phyloP scores from a whole-genome alignment of 2,329 filamentous ascomycete genomes.

The Emergomyces orientalis region DNA sequence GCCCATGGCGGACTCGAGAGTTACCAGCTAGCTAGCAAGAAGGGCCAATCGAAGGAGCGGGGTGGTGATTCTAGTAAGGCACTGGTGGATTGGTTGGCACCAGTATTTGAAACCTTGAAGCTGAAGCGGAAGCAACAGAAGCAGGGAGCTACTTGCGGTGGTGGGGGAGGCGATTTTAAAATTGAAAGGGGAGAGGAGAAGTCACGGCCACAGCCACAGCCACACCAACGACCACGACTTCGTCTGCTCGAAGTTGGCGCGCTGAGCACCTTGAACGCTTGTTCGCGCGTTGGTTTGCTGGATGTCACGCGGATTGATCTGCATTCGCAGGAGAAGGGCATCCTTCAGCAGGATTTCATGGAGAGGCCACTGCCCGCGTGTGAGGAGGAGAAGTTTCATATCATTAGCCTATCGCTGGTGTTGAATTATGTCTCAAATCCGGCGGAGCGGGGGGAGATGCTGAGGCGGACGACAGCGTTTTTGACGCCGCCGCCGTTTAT shows the following conservation, averaged over 20 bases:
- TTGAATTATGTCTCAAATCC: constrained; percentile 88
- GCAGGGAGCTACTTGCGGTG: neutral
- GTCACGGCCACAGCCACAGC: too few relatives aligned
- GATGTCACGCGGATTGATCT: constrained; percentile 78
- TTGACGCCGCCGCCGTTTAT: constrained; percentile 35
- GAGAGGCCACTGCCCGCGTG: constrained; percentile 59
- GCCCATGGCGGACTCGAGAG: constrained; percentile 49
- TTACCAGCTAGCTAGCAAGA: constrained; percentile 55
- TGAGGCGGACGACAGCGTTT: constrained; percentile 64
- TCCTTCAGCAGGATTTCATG: constrained; percentile 92
- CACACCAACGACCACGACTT: constrained; percentile 26
- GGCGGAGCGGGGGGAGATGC: constrained; percentile 69
- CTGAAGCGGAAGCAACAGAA: neutral
- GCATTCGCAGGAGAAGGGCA: constrained; percentile 68
- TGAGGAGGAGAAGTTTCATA: constrained; percentile 62
- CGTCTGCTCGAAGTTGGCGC: constrained; percentile 83
- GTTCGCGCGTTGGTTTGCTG: constrained; percentile 62
- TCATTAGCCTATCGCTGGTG: constrained; percentile 85
- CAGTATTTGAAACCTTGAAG: constrained; percentile 20
- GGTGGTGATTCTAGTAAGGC: constrained; percentile 56
- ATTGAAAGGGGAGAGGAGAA: neutral
- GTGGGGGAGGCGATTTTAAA: constrained; percentile 9
- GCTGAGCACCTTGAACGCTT: constrained; percentile 73
- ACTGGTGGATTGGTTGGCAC: constrained; percentile 49
- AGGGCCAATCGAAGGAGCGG: constrained; percentile 50